Evolutionary conservation across 805 yeast species (phyloP).

Genomic region (Groenewaldozyma salmanticensis): DNA sequence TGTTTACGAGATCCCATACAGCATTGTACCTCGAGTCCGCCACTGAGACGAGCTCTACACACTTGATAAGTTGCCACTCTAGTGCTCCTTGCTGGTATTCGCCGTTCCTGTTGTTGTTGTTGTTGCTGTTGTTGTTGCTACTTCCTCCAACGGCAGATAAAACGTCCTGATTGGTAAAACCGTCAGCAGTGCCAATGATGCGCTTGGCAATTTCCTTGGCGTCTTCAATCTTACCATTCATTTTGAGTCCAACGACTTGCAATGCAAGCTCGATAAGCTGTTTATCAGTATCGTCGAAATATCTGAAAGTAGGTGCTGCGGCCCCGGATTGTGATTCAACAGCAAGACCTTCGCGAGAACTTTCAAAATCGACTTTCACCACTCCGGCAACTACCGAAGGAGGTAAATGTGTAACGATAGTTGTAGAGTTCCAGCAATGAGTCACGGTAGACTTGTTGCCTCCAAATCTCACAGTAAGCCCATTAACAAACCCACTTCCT

Average conservation of each 20-base stretch:
- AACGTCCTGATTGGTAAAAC: background rate
- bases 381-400: slow-evolving; percentile 88
- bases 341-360: background rate
- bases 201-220: slow-evolving; percentile 89
- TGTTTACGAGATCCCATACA: slow-evolving; percentile 71
- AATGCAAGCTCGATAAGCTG: slow-evolving; percentile 91
- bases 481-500: slow-evolving; percentile 80
- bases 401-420: slow-evolving; percentile 88
- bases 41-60: slow-evolving; percentile 16
- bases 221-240: slow-evolving; percentile 93
- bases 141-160: background rate
- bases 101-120: background rate
- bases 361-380: slow-evolving; percentile 74
- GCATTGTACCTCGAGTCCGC: slow-evolving; percentile 33
- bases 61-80: slow-evolving; percentile 19
- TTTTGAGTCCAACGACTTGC: slow-evolving; percentile 92
- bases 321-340: slow-evolving; percentile 24
- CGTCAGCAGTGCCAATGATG: slow-evolving; percentile 50
- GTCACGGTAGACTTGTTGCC: slow-evolving; percentile 45
- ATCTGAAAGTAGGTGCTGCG: slow-evolving; percentile 64
- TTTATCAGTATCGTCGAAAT: slow-evolving; percentile 89
- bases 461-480: slow-evolving; percentile 80
- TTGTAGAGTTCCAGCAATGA: slow-evolving; percentile 92
- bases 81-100: slow-evolving; percentile 12
- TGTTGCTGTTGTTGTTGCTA: slow-evolving; percentile 23